Evolutionary conservation across 2,329 filamentous ascomycete species (phyloP).

Genomic region (Endocalyx cinctus): DNA sequence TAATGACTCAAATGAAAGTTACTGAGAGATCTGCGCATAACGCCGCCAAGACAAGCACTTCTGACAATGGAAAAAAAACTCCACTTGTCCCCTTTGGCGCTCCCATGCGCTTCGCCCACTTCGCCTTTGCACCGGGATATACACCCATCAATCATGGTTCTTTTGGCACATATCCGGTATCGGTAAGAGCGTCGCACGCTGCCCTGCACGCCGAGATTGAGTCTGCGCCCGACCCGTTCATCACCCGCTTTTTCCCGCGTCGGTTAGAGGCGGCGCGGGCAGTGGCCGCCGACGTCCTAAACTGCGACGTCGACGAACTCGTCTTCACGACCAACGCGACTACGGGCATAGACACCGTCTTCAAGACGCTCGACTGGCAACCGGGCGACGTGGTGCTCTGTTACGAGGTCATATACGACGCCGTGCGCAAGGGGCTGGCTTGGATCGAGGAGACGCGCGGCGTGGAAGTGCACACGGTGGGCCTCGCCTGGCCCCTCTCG

Average conservation of each 20-base stretch:
- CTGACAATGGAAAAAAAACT: too few relatives aligned
- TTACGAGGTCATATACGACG: slow-evolving; percentile 60
- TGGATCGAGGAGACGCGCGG: slow-evolving; percentile 53
- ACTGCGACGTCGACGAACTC: slow-evolving; percentile 14
- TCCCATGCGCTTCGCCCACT: slow-evolving; percentile 24
- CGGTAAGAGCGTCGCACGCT: slow-evolving; percentile 17
- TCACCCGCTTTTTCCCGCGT: slow-evolving; percentile 18
- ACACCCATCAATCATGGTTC: slow-evolving; percentile 27
- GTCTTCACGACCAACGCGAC: slow-evolving; percentile 65
- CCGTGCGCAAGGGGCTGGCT: slow-evolving; percentile 52
- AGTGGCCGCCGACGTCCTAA: slow-evolving; percentile 12
- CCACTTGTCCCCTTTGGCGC: slow-evolving; percentile 25
- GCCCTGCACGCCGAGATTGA: slow-evolving; percentile 20
- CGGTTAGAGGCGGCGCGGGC: slow-evolving; percentile 16
- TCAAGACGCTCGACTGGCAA: slow-evolving; percentile 54
- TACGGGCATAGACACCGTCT: slow-evolving; percentile 57
- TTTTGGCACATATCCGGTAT: slow-evolving; percentile 20
- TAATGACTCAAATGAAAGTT: too few relatives aligned
- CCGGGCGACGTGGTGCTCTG: slow-evolving; percentile 57
- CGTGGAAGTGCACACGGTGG: slow-evolving; percentile 36
- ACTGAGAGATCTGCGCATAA: too few relatives aligned
- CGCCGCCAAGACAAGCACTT: too few relatives aligned
- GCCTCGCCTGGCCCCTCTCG: slow-evolving; percentile 46
- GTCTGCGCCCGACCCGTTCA: slow-evolving; percentile 24
- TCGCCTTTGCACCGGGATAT: slow-evolving; percentile 23